Base-by-base conservation (phyloP, 805 yeast genomes). In the Yamadazyma tumulicola region DNA sequence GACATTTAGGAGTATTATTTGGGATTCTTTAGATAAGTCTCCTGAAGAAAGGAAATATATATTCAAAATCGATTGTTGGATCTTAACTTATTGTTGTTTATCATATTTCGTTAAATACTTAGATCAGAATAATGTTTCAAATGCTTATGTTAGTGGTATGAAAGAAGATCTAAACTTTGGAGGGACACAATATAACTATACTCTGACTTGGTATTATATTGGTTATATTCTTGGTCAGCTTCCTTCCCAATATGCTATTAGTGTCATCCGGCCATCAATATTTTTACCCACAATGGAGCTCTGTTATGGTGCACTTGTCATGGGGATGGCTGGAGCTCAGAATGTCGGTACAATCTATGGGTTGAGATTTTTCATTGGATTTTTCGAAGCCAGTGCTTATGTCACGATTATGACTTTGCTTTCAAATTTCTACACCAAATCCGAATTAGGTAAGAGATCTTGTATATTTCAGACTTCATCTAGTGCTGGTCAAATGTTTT, bases 141-240 rank as follows among this genome's bases (percentile, higher is more conserved):
- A 50, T 29, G 84, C 85, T 2, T 79, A 79, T 49, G 80, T 78
- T n/a, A 67, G 77, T 8, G 85, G 85, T 7, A 75, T 80, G 83
- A 68, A 75, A 44, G 77, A 75, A 37, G 83, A 72, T 34, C 45
- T 75, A 37, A 44, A 57, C 3, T 59, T 76, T 64, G 26, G 49
- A 26, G 77, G 78, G 9, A 55, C 72, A 38, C 69, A 77, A 37
- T 69, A 65, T 42, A 76, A 77, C 47, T 41, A 72, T 26, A 61
- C 77, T 34, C 74, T 72, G 39, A 75, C 82, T 0, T 67, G 74
- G 33, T 79, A 76, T 54, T 75, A 72, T 15, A 67, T 75, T 6
- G 88, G 87, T 3, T 77, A 77, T 49, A 70, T 74, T 19, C 61
- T 80, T 13, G 79, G 78, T 6, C 72, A 77, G 67, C 54, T 81